These are phyloP conservation scores for Primulina tabacum DNA, from an alignment of 257 asterid species.

Conservation along the genomic window DNA sequence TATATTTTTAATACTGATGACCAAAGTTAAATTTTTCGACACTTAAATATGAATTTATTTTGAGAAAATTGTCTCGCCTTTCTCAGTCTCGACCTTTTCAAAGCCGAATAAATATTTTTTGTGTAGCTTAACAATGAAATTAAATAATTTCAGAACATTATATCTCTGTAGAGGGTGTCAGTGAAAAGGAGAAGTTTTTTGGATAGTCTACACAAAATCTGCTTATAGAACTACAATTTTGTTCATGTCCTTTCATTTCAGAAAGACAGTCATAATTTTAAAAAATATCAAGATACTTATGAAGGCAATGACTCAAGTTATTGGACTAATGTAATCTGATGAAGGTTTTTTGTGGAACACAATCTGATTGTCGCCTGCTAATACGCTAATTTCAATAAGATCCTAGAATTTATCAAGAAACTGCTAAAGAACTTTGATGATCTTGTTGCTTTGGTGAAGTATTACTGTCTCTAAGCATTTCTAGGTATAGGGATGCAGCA, in stretches of 20 bases:
- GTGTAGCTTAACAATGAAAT: too few species aligned
- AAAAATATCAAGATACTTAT: too few species aligned
- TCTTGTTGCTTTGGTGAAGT: background rate
- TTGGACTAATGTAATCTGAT: background rate
- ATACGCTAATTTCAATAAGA: background rate
- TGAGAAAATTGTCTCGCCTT: too few species aligned
- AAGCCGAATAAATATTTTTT: too few species aligned
- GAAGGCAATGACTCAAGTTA: background rate
- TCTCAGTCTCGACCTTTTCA: too few species aligned
- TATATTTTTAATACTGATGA: too few species aligned
- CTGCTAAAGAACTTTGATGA: background rate
- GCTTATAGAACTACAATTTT: background rate
- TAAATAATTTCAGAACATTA: background rate
- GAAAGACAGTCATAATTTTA: background rate
- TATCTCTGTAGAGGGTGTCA: background rate
- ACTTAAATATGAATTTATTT: too few species aligned
- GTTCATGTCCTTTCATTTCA: background rate
- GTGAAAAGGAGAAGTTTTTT: too few species aligned
- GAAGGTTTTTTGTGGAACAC: background rate
- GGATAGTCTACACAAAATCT: too few species aligned
- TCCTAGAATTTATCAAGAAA: background rate
- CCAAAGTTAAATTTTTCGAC: too few species aligned
- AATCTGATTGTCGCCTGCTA: background rate
- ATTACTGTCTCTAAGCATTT: background rate
- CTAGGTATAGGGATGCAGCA: slow-evolving; percentile 3